Conservation (phyloP, 805 yeast species). For the Starmerella potacharoeniae region DNA sequence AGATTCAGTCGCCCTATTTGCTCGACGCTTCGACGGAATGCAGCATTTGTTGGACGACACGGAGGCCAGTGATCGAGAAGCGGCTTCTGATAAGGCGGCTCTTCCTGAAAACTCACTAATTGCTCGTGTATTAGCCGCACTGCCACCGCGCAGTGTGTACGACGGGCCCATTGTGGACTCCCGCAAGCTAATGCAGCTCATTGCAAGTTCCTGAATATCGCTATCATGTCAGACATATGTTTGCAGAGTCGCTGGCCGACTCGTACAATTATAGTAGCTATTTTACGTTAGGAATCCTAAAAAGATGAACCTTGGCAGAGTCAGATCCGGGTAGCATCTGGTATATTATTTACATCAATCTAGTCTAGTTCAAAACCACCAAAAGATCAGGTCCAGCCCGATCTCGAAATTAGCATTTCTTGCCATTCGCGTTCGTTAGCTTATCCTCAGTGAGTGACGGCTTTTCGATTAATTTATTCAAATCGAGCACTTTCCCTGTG, state of each 20-base stretch:
- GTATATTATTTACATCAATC: too few relatives aligned
- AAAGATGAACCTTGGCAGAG: too few relatives aligned
- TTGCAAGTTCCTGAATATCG: not conserved
- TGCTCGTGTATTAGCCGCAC: slow-evolving; percentile 6
- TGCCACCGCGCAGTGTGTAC: slow-evolving; percentile 19
- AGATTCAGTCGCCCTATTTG: slow-evolving; percentile 30
- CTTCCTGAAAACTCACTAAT: slow-evolving; percentile 3
- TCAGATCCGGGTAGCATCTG: too few relatives aligned
- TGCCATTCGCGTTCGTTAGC: not conserved
- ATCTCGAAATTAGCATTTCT: not conserved
- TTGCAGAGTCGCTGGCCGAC: slow-evolving; percentile 1
- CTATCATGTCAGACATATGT: too few relatives aligned
- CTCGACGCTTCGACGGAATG: slow-evolving; percentile 20
- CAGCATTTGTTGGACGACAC: not conserved
- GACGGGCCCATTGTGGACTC: slow-evolving; percentile 21
- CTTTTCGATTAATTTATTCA: not conserved
- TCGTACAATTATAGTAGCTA: not conserved
- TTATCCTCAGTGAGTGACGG: not conserved
- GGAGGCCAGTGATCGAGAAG: not conserved
- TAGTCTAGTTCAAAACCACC: too few relatives aligned
- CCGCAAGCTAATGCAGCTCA: slow-evolving; percentile 14
- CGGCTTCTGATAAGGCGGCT: not conserved
- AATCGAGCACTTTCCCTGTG: not conserved
- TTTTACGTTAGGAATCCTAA: too few relatives aligned
- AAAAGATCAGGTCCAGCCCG: not conserved